phyloP scores from a whole-genome alignment of 2,329 filamentous ascomycete genomes.

The Ascochyta clinopodiicola region DNA sequence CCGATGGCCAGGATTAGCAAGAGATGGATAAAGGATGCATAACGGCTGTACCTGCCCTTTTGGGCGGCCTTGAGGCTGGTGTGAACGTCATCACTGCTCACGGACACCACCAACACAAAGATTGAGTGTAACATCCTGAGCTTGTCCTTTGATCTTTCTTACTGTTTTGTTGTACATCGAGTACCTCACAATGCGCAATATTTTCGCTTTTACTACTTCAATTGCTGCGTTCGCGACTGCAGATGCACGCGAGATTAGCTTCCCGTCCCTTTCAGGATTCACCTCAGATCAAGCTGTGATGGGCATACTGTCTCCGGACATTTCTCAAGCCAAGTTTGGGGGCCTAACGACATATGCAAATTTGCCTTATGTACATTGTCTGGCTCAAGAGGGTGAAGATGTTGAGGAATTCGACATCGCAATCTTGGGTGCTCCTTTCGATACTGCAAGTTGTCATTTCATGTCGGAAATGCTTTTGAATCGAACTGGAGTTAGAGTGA shows the following conservation, averaged over 20 bases:
- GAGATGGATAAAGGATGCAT: not conserved
- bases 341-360: constrained; percentile 58
- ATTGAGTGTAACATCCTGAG: not conserved
- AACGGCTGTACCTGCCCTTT: constrained; percentile 12
- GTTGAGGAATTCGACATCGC: constrained; percentile 57
- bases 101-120: not conserved
- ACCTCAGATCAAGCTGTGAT: constrained; percentile 43
- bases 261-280: constrained; percentile 49
- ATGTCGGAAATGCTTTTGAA: not conserved
- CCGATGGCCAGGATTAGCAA: not conserved
- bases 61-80: not conserved
- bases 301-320: constrained; percentile 29
- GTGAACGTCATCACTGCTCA: constrained; percentile 5
- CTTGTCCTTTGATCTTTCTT: not conserved
- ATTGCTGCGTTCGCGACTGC: not conserved
- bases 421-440: constrained; percentile 58
- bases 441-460: constrained; percentile 49
- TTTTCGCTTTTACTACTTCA: not conserved
- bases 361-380: constrained; percentile 57
- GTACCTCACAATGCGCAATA: not conserved
- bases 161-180: not conserved
- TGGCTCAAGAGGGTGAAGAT: constrained; percentile 44
- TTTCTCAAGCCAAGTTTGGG: constrained; percentile 45
- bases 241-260: constrained; percentile 51
- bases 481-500: not conserved